Evolutionary conservation across 1,139 yeast species (phyloP).

Genomic region (Kodamaea sp.): DNA sequence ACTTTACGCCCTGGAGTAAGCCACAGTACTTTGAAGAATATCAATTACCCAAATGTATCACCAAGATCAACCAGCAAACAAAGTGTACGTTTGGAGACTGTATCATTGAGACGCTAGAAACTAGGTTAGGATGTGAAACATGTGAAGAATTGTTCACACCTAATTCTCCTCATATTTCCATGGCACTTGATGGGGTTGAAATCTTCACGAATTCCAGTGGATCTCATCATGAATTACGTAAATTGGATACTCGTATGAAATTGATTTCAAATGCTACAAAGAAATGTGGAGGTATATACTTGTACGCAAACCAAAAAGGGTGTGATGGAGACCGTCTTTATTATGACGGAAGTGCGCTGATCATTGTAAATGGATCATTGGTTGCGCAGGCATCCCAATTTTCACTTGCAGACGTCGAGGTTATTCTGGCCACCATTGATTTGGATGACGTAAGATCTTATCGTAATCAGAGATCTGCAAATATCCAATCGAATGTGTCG

Average conservation of each 20-base stretch:
- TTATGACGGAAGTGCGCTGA: slow-evolving; percentile 95
- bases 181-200: slow-evolving; percentile 95
- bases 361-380: slow-evolving; percentile 85
- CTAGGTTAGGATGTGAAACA: slow-evolving; percentile 91
- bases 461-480: slow-evolving; percentile 73
- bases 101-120: slow-evolving; percentile 74
- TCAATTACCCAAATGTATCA: slow-evolving; percentile 66
- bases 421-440: slow-evolving; percentile 88
- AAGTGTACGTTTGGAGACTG: slow-evolving; percentile 87
- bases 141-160: slow-evolving; percentile 98
- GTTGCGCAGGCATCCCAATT: slow-evolving; percentile 94
- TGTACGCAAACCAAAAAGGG: slow-evolving; percentile 93
- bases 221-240: slow-evolving; percentile 92
- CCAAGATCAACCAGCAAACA: slow-evolving; percentile 58
- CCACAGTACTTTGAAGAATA: slow-evolving; percentile 70
- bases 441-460: slow-evolving; percentile 85
- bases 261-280: slow-evolving; percentile 89
- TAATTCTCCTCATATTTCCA: slow-evolving; percentile 85
- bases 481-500: slow-evolving; percentile 64
- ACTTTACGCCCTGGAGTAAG: slow-evolving; percentile 90
- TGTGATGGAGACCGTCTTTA: slow-evolving; percentile 97
- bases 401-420: slow-evolving; percentile 86
- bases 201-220: slow-evolving; percentile 94
- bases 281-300: slow-evolving; percentile 93
- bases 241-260: slow-evolving; percentile 76